phyloP scores from a whole-genome alignment of 1,139 yeast genomes.

The Wickerhamiella pararugosa region DNA sequence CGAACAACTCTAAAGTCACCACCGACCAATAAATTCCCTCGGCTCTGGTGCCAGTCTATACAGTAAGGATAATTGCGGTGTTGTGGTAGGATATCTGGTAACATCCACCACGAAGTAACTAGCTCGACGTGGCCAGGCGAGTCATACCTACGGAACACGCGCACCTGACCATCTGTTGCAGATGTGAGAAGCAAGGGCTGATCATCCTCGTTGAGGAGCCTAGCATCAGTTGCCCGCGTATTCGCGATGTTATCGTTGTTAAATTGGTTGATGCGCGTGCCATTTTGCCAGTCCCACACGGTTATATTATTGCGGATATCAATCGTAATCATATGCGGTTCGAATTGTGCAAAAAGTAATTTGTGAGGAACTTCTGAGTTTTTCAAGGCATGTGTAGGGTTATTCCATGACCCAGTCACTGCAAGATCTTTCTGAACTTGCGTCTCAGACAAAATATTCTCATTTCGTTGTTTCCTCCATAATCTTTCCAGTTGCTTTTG shows the following conservation, averaged over 20 bases:
- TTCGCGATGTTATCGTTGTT: slow-evolving; percentile 80
- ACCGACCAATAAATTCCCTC: slow-evolving; percentile 82
- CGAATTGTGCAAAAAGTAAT: slow-evolving; percentile 78
- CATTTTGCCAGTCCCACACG: slow-evolving; percentile 77
- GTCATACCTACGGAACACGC: slow-evolving; percentile 68
- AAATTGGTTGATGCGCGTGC: slow-evolving; percentile 45
- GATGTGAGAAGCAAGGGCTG: slow-evolving; percentile 73
- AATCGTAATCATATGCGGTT: slow-evolving; percentile 61
- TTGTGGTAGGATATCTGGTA: slow-evolving; percentile 63
- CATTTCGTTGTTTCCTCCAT: slow-evolving; percentile 88
- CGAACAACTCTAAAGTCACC: slow-evolving; percentile 90
- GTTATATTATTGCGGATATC: slow-evolving; percentile 77
- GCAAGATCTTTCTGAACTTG: slow-evolving; percentile 83
- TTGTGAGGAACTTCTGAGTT: slow-evolving; percentile 70
- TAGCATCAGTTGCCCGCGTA: slow-evolving; percentile 74
- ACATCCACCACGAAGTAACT: slow-evolving; percentile 85
- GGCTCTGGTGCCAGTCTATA: slow-evolving; percentile 93
- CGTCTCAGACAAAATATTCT: slow-evolving; percentile 68
- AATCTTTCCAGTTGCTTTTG: slow-evolving; percentile 66
- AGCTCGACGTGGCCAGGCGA: slow-evolving; percentile 40
- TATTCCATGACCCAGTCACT: slow-evolving; percentile 73
- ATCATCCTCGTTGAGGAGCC: slow-evolving; percentile 85
- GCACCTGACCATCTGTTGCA: slow-evolving; percentile 84
- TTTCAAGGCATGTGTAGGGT: slow-evolving; percentile 43
- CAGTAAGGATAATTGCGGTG: slow-evolving; percentile 65